phyloP scores from a whole-genome alignment of 2,329 filamentous ascomycete genomes.

The Fulvia fulva region DNA sequence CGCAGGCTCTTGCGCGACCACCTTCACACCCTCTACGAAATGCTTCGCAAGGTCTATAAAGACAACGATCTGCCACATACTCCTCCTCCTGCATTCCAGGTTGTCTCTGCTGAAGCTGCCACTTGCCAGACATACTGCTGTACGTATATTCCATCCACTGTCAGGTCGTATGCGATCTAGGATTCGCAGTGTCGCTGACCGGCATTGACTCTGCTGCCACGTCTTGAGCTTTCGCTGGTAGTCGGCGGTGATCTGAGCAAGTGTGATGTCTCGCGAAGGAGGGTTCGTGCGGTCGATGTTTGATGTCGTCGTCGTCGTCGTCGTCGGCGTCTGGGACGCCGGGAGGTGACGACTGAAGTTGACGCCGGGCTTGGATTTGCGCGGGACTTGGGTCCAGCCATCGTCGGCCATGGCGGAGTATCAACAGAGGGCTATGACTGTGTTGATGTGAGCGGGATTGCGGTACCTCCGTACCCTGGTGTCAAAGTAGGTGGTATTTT shows the following conservation, averaged over 20 bases:
- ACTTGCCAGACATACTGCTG: slow-evolving; percentile 30
- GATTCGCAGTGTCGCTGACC: slow-evolving; percentile 16
- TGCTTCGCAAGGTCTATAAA: slow-evolving; percentile 26
- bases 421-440: too few relatives aligned
- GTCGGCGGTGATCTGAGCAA: slow-evolving; percentile 18
- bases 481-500: too few relatives aligned
- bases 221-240: slow-evolving; percentile 19
- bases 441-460: too few relatives aligned
- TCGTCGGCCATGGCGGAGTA: slow-evolving; percentile 4
- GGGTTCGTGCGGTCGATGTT: slow-evolving; percentile 6
- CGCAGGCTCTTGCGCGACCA: slow-evolving; percentile 30
- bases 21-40: slow-evolving; percentile 3
- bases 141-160: slow-evolving; percentile 22
- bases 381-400: slow-evolving; percentile 13
- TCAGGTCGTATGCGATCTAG: slow-evolving; percentile 21
- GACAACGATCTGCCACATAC: slow-evolving; percentile 31
- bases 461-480: too few relatives aligned
- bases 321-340: not conserved
- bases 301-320: not conserved
- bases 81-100: slow-evolving; percentile 26
- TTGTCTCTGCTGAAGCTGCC: slow-evolving; percentile 33
- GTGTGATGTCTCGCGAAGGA: slow-evolving; percentile 15
- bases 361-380: slow-evolving; percentile 1
- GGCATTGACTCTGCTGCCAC: slow-evolving; percentile 24
- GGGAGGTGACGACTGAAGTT: not conserved